Evolutionary conservation across 768 basidiomycete species (phyloP), one percentile per base, ranked within the genome.

Genomic region (Boletus coccyginus): DNA sequence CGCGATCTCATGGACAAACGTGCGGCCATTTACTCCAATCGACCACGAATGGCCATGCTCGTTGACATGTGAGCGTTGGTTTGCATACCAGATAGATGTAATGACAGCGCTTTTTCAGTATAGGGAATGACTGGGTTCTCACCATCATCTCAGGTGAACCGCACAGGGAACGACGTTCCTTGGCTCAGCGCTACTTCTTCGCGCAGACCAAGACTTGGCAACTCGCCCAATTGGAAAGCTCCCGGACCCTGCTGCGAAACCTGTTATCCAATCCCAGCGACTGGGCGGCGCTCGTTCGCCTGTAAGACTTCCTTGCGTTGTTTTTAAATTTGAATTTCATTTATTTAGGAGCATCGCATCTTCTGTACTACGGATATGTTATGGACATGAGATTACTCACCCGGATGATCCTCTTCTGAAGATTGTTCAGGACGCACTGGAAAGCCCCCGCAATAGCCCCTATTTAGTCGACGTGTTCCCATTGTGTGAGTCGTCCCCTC

Each of bases 141-240:
- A 33, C 35, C 2, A n/a, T 19, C 19, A 31, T 46, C 29, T 52
- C 60, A 3, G 57, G 60, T 8, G 57, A 61, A 36, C 42, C 33
- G 10, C 60, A 61, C 45, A 49, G 29, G 43, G 41, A 55, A 31
- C 57, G 47, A 13, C 57, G 57, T 8, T 33, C 60, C 24, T 5
- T 61, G 17, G 53, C 54, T 9, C 57, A 42, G 19, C 60, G 60
- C 14, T 59, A 61, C 45, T 55, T 59, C 21, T n/a, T 56, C 12
- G n/a, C 43, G 4, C 57, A 56, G 45, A 35, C 53, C 46, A 59
- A 56, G 38, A 54, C 56, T n/a, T 62, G 59, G 61, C 56, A 62
- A 27, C 14, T 11, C 19, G 53, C 52, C 19, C 52, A 60, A 39
- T 24, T 60, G 5, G 59, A 62, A 10, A 57, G 47, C 33, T 16